Conservation (phyloP, 495 filamentous ascomycete species). For the Lepraria neglecta region DNA sequence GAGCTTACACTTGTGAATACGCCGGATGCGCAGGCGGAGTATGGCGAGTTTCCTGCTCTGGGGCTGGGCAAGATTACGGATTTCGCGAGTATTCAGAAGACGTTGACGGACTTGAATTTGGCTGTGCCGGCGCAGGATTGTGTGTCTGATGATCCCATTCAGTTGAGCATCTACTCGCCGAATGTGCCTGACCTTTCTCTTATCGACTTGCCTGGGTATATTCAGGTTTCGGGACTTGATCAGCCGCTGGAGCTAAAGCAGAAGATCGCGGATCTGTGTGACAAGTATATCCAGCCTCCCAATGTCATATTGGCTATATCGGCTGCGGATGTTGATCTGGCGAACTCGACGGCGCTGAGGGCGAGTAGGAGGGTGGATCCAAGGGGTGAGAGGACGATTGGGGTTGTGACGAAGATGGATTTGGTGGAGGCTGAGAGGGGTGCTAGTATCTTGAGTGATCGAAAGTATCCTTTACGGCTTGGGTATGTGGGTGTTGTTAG, state of each 20-base stretch:
- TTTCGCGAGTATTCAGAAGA: conserved; percentile 87
- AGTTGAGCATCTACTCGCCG: conserved; percentile 88
- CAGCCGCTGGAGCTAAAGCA: conserved; percentile 88
- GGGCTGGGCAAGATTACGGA: conserved; percentile 88
- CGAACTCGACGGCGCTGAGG: conserved; percentile 88
- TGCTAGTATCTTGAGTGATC: conserved; percentile 68
- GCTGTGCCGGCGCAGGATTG: conserved; percentile 86
- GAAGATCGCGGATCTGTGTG: conserved; percentile 93
- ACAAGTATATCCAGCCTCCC: conserved; percentile 94
- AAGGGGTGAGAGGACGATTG: conserved; percentile 90
- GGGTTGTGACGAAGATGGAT: conserved; percentile 99
- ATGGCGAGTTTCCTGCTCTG: conserved; percentile 92
- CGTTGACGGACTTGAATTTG: conserved; percentile 88
- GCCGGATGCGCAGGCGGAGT: conserved; percentile 80
- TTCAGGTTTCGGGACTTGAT: conserved; percentile 85
- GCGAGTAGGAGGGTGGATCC: conserved; percentile 91
- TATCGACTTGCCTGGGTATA: conserved; percentile 95
- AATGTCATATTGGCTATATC: conserved; percentile 98
- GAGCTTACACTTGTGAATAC: conserved; percentile 97
- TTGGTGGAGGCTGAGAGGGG: conserved; percentile 82
- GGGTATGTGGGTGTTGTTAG: conserved; percentile 98
- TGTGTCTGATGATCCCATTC: conserved; percentile 94
- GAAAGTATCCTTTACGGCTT: conserved; percentile 87
- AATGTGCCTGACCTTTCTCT: conserved; percentile 93
- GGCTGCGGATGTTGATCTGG: conserved; percentile 92